Evolutionary conservation across 2,329 filamentous ascomycete genomes (phyloP).

Genomic region (Colletotrichum sp.): DNA sequence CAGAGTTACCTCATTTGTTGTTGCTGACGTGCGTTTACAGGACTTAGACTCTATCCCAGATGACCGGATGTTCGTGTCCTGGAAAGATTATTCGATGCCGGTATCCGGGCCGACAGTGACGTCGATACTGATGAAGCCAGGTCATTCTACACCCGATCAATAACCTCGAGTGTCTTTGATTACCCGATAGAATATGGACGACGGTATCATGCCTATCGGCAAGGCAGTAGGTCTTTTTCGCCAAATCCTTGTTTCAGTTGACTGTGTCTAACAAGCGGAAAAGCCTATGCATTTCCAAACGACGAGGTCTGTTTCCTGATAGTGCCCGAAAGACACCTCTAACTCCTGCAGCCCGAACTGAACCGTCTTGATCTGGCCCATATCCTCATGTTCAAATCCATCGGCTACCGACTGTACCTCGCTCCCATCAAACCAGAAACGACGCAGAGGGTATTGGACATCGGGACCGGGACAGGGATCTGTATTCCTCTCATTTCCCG

Average conservation of each 20-base stretch:
- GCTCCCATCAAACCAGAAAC: background rate
- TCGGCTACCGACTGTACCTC: background rate
- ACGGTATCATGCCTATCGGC: background rate
- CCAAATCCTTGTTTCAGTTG: too few relatives aligned
- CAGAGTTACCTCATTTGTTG: accelerated
- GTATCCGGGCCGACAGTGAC: too few relatives aligned
- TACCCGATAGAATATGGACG: background rate
- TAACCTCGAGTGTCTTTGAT: background rate
- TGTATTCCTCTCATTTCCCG: constrained; percentile 37
- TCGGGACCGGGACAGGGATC: constrained; percentile 66
- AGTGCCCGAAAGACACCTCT: too few relatives aligned
- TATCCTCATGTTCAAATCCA: background rate
- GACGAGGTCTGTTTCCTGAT: constrained; percentile 29
- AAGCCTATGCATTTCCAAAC: constrained; percentile 36
- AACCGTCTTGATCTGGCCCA: background rate
- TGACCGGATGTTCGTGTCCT: background rate
- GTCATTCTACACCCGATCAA: background rate
- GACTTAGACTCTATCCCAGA: background rate
- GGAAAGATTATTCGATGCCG: too few relatives aligned
- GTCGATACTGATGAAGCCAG: accelerated
- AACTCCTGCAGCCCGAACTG: background rate
- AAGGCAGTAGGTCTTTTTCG: too few relatives aligned
- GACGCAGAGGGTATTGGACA: constrained; percentile 52
- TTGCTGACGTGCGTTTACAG: accelerated
- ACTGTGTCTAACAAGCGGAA: too few relatives aligned